phyloP scores from a whole-genome alignment of 306 rosid species.

The Pyrus bretschneideri region DNA sequence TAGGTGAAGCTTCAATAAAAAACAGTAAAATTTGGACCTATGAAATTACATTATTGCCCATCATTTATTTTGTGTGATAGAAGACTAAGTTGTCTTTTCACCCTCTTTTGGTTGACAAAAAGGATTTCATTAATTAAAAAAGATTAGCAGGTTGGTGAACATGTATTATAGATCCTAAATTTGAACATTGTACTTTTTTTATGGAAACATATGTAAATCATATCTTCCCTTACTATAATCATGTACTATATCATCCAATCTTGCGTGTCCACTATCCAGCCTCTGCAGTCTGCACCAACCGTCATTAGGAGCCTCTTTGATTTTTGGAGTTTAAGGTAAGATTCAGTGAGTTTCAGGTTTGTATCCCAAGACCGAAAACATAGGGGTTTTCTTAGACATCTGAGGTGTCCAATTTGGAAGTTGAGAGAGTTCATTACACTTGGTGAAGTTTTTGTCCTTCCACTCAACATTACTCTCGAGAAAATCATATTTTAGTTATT shows the following conservation, averaged over 20 bases:
- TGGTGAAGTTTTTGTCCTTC: not conserved
- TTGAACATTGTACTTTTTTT: not conserved
- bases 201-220: not conserved
- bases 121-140: too few species aligned
- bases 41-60: too few species aligned
- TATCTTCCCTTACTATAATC: not conserved
- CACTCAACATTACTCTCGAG: not conserved
- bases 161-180: not conserved
- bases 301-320: not conserved
- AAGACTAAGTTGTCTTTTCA: too few species aligned
- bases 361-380: not conserved
- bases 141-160: not conserved
- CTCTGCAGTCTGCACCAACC: not conserved
- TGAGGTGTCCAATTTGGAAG: not conserved
- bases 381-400: not conserved
- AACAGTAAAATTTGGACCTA: too few species aligned
- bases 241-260: not conserved
- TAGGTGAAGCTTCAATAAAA: too few species aligned
- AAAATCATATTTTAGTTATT: not conserved
- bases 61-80: too few species aligned
- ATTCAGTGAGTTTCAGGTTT: not conserved
- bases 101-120: too few species aligned
- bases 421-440: not conserved
- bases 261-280: not conserved
- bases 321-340: not conserved